These are phyloP conservation scores for Spergularia marina DNA, from an alignment of 148 eudicot species.

Conservation along the genomic window DNA sequence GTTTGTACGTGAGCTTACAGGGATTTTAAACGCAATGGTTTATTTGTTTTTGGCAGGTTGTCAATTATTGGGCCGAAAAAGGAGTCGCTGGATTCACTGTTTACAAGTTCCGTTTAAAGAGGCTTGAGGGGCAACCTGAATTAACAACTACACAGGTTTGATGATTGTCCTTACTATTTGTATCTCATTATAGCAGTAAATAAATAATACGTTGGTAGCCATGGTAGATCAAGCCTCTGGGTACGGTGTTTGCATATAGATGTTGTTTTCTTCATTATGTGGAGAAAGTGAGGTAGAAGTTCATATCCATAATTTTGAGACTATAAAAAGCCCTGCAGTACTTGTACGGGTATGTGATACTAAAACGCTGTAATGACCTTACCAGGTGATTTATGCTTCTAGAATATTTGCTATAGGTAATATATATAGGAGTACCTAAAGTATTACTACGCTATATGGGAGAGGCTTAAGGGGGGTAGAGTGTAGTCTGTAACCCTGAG, in stretches of 20 bases:
- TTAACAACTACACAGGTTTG: slow-evolving; percentile 9
- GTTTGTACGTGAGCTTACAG: not conserved
- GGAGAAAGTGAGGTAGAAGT: no score
- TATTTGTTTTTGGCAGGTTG: not conserved
- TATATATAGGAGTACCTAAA: no score
- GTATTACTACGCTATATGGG: no score
- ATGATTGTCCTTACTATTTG: not conserved
- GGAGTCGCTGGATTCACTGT: slow-evolving; percentile 10
- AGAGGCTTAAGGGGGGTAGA: no score
- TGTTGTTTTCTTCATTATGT: not conserved
- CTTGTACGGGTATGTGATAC: no score
- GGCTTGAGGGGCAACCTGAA: slow-evolving; percentile 17
- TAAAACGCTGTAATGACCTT: no score
- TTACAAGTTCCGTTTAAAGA: not conserved
- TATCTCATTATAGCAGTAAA: not conserved
- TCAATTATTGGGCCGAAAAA: slow-evolving; percentile 13
- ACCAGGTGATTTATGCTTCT: no score
- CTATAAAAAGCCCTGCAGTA: no score
- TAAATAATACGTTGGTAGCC: not conserved
- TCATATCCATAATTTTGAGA: no score
- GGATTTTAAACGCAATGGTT: not conserved
- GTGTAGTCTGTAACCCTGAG: no score
- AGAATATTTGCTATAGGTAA: no score
- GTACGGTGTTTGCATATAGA: not conserved
- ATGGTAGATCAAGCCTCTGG: not conserved